phyloP scores from a whole-genome alignment of 768 basidiomycete species.

The Chalciporus sphaerocephalus region DNA sequence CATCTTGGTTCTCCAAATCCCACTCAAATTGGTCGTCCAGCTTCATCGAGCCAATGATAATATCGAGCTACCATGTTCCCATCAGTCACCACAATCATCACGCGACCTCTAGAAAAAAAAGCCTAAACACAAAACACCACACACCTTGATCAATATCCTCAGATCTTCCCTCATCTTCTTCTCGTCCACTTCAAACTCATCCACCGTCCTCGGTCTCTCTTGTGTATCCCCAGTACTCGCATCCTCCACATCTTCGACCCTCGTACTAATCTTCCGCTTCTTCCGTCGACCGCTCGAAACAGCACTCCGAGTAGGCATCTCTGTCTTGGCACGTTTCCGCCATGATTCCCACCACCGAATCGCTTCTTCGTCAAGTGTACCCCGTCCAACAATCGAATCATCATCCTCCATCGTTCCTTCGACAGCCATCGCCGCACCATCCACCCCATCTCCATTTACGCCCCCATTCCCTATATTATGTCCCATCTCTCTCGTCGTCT shows the following conservation, averaged over 20 bases:
- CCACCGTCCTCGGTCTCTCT: constrained; percentile 49
- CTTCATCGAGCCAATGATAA: constrained; percentile 89
- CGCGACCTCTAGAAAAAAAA: not conserved
- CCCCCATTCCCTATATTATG: not conserved
- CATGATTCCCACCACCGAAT: constrained; percentile 68
- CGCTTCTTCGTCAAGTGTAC: constrained; percentile 47
- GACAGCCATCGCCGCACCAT: not conserved
- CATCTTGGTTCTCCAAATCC: constrained; percentile 79
- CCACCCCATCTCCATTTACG: constrained; percentile 17
- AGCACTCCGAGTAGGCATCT: constrained; percentile 25
- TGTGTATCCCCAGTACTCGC: constrained; percentile 28
- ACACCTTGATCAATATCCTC: constrained; percentile 87
- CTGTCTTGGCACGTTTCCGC: constrained; percentile 47
- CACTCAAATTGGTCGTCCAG: constrained; percentile 97
- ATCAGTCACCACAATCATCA: constrained; percentile 6
- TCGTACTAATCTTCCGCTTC: constrained; percentile 39
- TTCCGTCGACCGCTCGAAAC: constrained; percentile 35
- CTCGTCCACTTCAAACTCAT: constrained; percentile 66
- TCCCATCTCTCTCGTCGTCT: constrained; percentile 15
- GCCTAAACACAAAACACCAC: constrained; percentile 22
- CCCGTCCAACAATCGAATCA: constrained; percentile 25
- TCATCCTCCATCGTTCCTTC: constrained; percentile 17
- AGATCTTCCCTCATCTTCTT: constrained; percentile 74
- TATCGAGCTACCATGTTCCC: constrained; percentile 67
- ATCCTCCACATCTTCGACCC: constrained; percentile 23